Percentiles rank a stretch among this genome's conserved stretches.
Evolutionary conservation across 2,329 filamentous ascomycete species (phyloP).

Genomic region (Penicillium paneum): DNA sequence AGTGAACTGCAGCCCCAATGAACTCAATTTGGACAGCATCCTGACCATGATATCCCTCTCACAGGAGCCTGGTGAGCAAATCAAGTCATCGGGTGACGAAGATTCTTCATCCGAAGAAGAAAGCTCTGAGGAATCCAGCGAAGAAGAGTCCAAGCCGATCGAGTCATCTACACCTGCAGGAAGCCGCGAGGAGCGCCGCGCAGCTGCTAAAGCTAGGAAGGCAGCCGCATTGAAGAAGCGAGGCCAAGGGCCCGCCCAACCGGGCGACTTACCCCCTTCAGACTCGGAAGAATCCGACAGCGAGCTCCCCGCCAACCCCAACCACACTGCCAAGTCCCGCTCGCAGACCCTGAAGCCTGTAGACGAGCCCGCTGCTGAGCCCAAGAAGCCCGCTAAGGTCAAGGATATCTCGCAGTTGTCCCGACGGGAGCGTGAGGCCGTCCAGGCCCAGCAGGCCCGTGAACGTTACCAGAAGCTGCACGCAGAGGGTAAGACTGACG

Average conservation of each 20-base stretch:
- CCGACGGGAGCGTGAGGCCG: constrained; percentile 69
- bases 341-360: constrained; percentile 68
- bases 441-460: constrained; percentile 83
- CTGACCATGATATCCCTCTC: background rate
- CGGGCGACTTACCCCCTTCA: constrained; percentile 80
- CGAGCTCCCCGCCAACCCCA: constrained; percentile 74
- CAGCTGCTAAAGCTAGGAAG: constrained; percentile 85
- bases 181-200: constrained; percentile 83
- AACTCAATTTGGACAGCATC: background rate
- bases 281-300: constrained; percentile 52
- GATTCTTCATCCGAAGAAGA: constrained; percentile 48
- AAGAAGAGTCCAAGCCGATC: constrained; percentile 44
- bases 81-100: constrained; percentile 48
- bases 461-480: constrained; percentile 90
- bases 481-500: constrained; percentile 92
- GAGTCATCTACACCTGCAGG: constrained; percentile 49
- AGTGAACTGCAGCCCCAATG: constrained; percentile 32
- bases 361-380: constrained; percentile 53
- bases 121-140: constrained; percentile 48
- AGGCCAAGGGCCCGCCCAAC: constrained; percentile 67
- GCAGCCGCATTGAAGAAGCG: constrained; percentile 78
- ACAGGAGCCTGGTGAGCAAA: constrained; percentile 37
- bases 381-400: constrained; percentile 41
- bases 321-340: constrained; percentile 67
- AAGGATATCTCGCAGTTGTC: constrained; percentile 56